phyloP scores from a whole-genome alignment of 495 filamentous ascomycete genomes.

The Hypoxylon fuscum region DNA sequence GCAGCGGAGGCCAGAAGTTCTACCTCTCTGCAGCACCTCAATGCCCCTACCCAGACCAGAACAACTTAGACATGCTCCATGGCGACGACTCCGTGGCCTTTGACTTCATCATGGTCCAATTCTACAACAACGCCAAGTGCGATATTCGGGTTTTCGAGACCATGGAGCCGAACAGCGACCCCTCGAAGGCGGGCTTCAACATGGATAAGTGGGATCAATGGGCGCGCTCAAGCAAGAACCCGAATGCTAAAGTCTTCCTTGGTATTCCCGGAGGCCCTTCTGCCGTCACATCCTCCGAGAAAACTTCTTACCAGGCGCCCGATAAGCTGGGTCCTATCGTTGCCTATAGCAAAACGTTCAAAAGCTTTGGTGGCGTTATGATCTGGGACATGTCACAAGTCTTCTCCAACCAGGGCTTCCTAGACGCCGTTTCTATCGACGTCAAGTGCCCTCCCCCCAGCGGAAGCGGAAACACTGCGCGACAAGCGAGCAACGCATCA shows the following conservation, averaged over 20 bases:
- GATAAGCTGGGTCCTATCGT: constrained; percentile 58
- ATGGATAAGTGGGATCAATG: constrained; percentile 75
- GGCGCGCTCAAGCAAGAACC: constrained; percentile 70
- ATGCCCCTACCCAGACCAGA: constrained; percentile 62
- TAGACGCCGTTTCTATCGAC: constrained; percentile 40
- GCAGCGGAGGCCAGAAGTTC: constrained; percentile 54
- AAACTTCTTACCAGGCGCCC: constrained; percentile 63
- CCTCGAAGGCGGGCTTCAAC: constrained; percentile 67
- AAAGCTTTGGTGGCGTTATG: constrained; percentile 75
- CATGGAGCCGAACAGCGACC: constrained; percentile 40
- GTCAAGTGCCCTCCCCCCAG: constrained; percentile 21
- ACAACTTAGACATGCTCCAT: constrained; percentile 63
- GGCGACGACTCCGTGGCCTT: constrained; percentile 54
- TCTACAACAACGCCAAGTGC: constrained; percentile 70
- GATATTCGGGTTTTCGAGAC: constrained; percentile 63
- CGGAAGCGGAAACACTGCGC: neutral
- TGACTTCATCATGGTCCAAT: constrained; percentile 75
- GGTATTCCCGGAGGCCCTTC: constrained; percentile 70
- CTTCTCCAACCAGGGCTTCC: constrained; percentile 64
- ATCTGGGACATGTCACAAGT: constrained; percentile 74
- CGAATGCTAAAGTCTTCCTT: constrained; percentile 68
- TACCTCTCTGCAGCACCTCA: constrained; percentile 66
- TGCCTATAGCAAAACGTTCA: constrained; percentile 58
- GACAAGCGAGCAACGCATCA: neutral
- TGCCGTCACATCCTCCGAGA: constrained; percentile 61